These are phyloP conservation scores for Phycomyces nitens DNA, from an alignment of 192 early-diverging fungal genomes.

Conservation along the genomic window DNA sequence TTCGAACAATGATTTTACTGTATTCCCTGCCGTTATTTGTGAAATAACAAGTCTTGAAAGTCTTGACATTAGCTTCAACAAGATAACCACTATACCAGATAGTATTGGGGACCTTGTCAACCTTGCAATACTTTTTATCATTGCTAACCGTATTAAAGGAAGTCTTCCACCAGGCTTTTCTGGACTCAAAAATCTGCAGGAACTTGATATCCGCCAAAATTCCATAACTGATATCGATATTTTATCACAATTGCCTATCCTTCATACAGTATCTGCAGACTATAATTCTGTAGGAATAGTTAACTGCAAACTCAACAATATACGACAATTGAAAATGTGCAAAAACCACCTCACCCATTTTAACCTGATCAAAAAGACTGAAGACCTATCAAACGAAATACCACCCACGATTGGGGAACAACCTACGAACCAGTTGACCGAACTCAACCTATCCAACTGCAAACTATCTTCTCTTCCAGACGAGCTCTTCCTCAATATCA, in stretches of 20 bases:
- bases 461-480: constrained; percentile 65
- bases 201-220: constrained; percentile 83
- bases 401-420: constrained; percentile 18
- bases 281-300: constrained; percentile 67
- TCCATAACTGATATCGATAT: constrained; percentile 64
- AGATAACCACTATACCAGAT: constrained; percentile 71
- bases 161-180: constrained; percentile 60
- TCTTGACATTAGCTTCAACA: constrained; percentile 81
- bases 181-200: constrained; percentile 54
- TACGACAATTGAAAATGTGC: constrained; percentile 54
- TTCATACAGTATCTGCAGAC: constrained; percentile 66
- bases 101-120: constrained; percentile 62
- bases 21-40: constrained; percentile 65
- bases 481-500: constrained; percentile 55
- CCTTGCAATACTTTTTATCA: constrained; percentile 57
- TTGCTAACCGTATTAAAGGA: constrained; percentile 77
- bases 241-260: constrained; percentile 48
- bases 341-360: constrained; percentile 73
- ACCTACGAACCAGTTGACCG: constrained; percentile 20
- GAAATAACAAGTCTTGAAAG: constrained; percentile 55
- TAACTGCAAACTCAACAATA: constrained; percentile 54
- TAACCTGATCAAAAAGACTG: constrained; percentile 26
- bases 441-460: constrained; percentile 62
- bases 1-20: constrained; percentile 75
- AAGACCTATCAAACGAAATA: constrained; percentile 23